phyloP scores from a whole-genome alignment of 352 stramenopile species.

The Phytopythium mirpurense region DNA sequence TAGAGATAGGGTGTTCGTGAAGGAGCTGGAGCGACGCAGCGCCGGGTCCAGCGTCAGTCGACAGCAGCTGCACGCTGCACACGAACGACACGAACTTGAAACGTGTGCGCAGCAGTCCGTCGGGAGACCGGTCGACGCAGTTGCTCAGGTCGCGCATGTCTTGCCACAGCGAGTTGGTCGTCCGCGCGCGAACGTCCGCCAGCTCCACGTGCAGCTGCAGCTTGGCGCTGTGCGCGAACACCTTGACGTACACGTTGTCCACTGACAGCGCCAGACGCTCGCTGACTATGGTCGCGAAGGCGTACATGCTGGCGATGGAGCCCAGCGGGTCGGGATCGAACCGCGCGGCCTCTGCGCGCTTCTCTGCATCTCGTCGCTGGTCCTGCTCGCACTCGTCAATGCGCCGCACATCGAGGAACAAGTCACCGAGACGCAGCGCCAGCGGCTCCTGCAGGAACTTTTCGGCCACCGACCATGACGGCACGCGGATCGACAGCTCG shows the following conservation, averaged over 20 bases:
- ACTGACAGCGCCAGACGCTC: conserved; percentile 43
- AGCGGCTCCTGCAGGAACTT: conserved; percentile 55
- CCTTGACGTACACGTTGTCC: conserved; percentile 46
- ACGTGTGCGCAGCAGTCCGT: conserved; percentile 53
- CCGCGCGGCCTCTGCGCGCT: conserved; percentile 26
- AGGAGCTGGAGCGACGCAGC: conserved; percentile 18
- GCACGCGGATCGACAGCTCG: conserved; percentile 50
- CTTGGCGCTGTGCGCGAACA: conserved; percentile 29
- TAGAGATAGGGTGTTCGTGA: conserved; percentile 33
- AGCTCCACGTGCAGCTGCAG: conserved; percentile 37
- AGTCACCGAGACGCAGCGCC: conserved; percentile 35
- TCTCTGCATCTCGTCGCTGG: conserved; percentile 22
- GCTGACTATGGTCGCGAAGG: conserved; percentile 46
- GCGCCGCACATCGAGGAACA: conserved; percentile 48
- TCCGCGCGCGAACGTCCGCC: conserved; percentile 37
- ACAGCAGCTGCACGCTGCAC: conserved; percentile 23
- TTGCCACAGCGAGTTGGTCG: conserved; percentile 61
- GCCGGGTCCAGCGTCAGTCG: neutral
- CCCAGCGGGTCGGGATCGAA: conserved; percentile 54
- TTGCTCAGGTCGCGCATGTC: conserved; percentile 52
- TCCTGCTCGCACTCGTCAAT: conserved; percentile 41
- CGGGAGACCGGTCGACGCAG: conserved; percentile 53
- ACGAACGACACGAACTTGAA: conserved; percentile 60
- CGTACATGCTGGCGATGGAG: conserved; percentile 54
- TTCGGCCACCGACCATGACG: conserved; percentile 44